Evolutionary conservation across 2,329 filamentous ascomycete genomes (phyloP).

Genomic region (Zopfia rhizophila): DNA sequence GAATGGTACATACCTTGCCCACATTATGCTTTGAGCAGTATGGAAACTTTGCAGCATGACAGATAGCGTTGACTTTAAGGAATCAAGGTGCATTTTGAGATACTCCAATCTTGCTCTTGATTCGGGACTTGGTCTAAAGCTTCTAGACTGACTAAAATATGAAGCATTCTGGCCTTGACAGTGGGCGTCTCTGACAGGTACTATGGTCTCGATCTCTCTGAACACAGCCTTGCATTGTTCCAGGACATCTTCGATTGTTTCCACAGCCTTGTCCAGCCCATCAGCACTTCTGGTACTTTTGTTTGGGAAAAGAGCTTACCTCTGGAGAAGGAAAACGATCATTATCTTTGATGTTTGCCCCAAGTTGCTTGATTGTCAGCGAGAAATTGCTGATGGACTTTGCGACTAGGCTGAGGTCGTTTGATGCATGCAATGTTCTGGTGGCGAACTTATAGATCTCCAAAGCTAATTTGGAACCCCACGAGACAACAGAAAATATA

Average conservation of each 20-base stretch:
- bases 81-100: conserved; percentile 47
- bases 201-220: conserved; percentile 38
- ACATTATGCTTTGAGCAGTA: conserved; percentile 50
- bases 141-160: conserved; percentile 7
- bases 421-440: conserved; percentile 32
- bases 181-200: conserved; percentile 21
- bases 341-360: conserved; percentile 50
- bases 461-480: conserved; percentile 46
- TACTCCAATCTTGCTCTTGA: conserved; percentile 39
- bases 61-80: conserved; percentile 46
- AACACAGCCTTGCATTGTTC: conserved; percentile 42
- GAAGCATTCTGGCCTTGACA: conserved; percentile 1
- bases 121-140: conserved; percentile 20
- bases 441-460: conserved; percentile 45
- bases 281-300: conserved; percentile 12
- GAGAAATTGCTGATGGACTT: conserved; percentile 48
- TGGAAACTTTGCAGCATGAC: conserved; percentile 52
- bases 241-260: conserved; percentile 46
- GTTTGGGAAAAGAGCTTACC: conserved; percentile 25
- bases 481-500: conserved; percentile 46
- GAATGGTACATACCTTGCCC: conserved; percentile 45
- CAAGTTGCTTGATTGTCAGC: conserved; percentile 50
- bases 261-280: conserved; percentile 38
- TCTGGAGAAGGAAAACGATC: conserved; percentile 48
- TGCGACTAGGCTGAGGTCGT: conserved; percentile 41